A percentile compares a stretch with the other conserved stretches of the same genome.
Evolutionary conservation across 73 alveolate genomes (phyloP).

Genomic region (Uronychia binucleata): DNA sequence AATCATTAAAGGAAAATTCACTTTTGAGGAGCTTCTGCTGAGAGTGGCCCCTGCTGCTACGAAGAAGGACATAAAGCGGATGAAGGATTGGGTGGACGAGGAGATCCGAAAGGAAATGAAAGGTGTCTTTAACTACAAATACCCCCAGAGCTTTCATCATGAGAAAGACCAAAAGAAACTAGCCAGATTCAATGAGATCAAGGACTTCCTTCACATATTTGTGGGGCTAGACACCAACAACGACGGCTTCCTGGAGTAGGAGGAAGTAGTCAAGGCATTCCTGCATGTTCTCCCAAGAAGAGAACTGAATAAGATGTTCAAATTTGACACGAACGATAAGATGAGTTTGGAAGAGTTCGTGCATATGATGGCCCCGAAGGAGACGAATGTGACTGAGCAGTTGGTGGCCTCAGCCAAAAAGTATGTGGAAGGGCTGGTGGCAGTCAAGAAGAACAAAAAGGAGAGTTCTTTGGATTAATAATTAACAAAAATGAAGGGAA

Average conservation of each 20-base stretch:
- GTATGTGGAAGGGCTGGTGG: not conserved
- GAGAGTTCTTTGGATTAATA: not conserved
- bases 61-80: constrained; percentile 29
- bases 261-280: not conserved
- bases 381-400: not conserved
- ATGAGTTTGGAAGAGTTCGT: not conserved
- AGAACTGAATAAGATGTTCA: not conserved
- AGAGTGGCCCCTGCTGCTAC: constrained; percentile 60
- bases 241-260: constrained; percentile 8
- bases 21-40: constrained; percentile 49
- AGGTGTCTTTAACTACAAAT: constrained; percentile 38
- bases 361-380: not conserved
- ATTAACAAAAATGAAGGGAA: not conserved
- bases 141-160: constrained; percentile 16
- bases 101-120: constrained; percentile 28
- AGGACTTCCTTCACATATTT: constrained; percentile 57
- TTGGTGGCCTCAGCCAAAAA: not conserved
- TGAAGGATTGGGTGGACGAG: constrained; percentile 61
- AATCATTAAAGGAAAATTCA: not conserved
- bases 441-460: not conserved
- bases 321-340: not conserved
- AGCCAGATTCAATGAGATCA: constrained; percentile 27
- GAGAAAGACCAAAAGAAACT: not conserved
- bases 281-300: not conserved
- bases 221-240: constrained; percentile 17